Percentiles rank a stretch among this genome's conserved stretches.
phyloP scores from a whole-genome alignment of 192 early-diverging fungal genomes.

The Backusella australiensis region DNA sequence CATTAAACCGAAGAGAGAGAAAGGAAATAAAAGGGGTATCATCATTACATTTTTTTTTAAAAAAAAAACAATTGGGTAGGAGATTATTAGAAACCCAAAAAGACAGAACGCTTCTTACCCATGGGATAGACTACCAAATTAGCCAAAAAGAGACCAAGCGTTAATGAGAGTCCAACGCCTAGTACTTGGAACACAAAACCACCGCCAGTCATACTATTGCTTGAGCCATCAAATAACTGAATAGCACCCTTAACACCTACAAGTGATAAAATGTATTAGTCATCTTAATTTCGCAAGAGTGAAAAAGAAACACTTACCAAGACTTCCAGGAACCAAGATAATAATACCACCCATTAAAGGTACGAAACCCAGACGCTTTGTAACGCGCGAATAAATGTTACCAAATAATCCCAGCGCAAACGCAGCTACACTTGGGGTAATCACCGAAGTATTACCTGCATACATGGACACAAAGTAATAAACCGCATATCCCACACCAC shows the following conservation, averaged over 20 bases:
- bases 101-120: conserved; percentile 46
- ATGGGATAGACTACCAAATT: conserved; percentile 59
- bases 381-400: conserved; percentile 75
- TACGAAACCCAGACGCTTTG: conserved; percentile 71
- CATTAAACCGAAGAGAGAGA: not conserved
- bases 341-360: conserved; percentile 81
- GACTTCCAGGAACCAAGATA: conserved; percentile 78
- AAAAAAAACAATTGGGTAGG: not conserved
- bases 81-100: conserved; percentile 42
- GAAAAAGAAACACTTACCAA: conserved; percentile 45
- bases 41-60: not conserved
- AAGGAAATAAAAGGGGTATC: not conserved
- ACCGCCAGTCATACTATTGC: conserved; percentile 21
- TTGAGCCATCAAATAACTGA: conserved; percentile 25
- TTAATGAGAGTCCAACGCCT: conserved; percentile 63
- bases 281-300: not conserved
- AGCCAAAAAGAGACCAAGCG: conserved; percentile 66
- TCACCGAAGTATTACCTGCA: conserved; percentile 40
- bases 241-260: conserved; percentile 34
- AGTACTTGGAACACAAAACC: conserved; percentile 47
- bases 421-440: conserved; percentile 64
- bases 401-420: conserved; percentile 78
- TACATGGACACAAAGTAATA: conserved; percentile 60
- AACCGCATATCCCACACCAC: conserved; percentile 67
- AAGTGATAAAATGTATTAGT: not conserved